A percentile compares a stretch with the other conserved stretches of the same genome.
Conservation (phyloP, 441 rosid species). For the Croton setiger region DNA sequence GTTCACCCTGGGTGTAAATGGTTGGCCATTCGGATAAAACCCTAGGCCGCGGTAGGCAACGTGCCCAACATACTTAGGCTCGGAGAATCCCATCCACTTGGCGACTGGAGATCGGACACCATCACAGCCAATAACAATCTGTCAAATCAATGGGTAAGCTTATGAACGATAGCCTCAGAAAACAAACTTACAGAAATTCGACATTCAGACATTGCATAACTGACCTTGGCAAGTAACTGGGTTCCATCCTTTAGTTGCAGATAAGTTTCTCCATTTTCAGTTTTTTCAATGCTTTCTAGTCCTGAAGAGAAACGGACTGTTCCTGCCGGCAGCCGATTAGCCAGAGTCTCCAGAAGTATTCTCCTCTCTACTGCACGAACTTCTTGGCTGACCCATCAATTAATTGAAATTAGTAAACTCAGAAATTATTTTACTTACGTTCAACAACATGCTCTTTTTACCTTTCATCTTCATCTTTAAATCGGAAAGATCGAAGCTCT, state of each 20-base stretch:
- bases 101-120: slow-evolving; percentile 75
- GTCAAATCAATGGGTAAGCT: slow-evolving; percentile 16
- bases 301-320: slow-evolving; percentile 67
- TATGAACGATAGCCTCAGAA: neutral
- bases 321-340: slow-evolving; percentile 57
- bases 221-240: slow-evolving; percentile 61
- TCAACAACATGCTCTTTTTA: slow-evolving; percentile 11
- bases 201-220: neutral
- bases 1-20: slow-evolving; percentile 58
- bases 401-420: neutral
- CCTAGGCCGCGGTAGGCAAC: slow-evolving; percentile 81
- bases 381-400: slow-evolving; percentile 66
- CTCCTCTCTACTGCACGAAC: slow-evolving; percentile 90
- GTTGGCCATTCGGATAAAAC: slow-evolving; percentile 60
- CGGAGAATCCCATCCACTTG: slow-evolving; percentile 82
- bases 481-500: slow-evolving; percentile 73
- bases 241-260: slow-evolving; percentile 63
- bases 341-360: slow-evolving; percentile 76
- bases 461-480: slow-evolving; percentile 91
- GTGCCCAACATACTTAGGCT: slow-evolving; percentile 74
- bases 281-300: slow-evolving; percentile 45
- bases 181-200: neutral
- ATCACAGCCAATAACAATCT: slow-evolving; percentile 90
- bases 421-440: neutral
- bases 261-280: slow-evolving; percentile 43